These are phyloP conservation scores for Yamadazyma blattariae DNA, from an alignment of 1,139 yeast species.

Conservation along the genomic window DNA sequence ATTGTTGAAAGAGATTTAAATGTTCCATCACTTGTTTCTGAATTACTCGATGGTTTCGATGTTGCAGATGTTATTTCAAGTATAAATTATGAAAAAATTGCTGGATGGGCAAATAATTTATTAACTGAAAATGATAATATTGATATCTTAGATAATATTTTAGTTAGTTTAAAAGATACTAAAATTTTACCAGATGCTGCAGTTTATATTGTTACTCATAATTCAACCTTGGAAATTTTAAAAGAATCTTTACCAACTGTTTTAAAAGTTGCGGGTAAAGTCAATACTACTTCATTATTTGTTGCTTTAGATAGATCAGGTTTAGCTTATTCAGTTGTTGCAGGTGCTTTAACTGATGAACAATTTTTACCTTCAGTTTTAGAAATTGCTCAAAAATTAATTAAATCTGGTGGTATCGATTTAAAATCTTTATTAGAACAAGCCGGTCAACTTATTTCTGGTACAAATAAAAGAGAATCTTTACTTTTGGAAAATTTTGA, in stretches of 20 bases:
- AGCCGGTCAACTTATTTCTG: slow-evolving; percentile 15
- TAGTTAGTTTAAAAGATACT: slow-evolving; percentile 23
- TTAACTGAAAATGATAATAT: slow-evolving; percentile 22
- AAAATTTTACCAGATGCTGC: slow-evolving; percentile 25
- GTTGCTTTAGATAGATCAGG: slow-evolving; percentile 34
- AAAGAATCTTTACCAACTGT: slow-evolving; percentile 17
- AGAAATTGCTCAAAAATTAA: slow-evolving; percentile 20
- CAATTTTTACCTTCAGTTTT: slow-evolving; percentile 27
- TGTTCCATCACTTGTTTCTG: slow-evolving; percentile 13
- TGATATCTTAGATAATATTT: slow-evolving; percentile 24
- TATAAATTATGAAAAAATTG: slow-evolving; percentile 27
- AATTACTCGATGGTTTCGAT: slow-evolving; percentile 18
- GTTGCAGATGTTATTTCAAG: slow-evolving; percentile 18
- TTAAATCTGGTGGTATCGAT: slow-evolving; percentile 20
- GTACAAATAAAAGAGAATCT: slow-evolving; percentile 6
- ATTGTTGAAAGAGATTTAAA: slow-evolving; percentile 22
- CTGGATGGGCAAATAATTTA: slow-evolving; percentile 29
- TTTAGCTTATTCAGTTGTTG: slow-evolving; percentile 29
- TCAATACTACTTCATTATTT: slow-evolving; percentile 29
- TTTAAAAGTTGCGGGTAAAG: slow-evolving; percentile 16
- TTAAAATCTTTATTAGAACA: slow-evolving; percentile 18
- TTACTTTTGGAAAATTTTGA: neutral
- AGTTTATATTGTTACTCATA: slow-evolving; percentile 24
- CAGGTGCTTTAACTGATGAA: slow-evolving; percentile 24
- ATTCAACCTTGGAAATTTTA: slow-evolving; percentile 22